Base-by-base conservation (phyloP, 371 early-diverging fungal genomes). In the Quaeritorhiza haematococci region DNA sequence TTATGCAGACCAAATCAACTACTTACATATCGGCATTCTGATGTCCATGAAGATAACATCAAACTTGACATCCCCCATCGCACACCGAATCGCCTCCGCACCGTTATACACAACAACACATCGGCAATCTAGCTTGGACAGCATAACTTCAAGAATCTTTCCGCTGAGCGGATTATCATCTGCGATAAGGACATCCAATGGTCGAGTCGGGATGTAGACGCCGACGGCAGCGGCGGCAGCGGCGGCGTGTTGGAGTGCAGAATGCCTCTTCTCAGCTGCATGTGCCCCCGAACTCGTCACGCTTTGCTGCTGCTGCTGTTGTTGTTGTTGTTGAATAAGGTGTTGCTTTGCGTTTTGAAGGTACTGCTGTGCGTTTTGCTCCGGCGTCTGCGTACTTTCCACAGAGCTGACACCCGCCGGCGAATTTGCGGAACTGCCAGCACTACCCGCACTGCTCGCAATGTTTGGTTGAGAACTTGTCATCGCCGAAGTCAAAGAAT, bases 31-130 rank as follows among this genome's bases (percentile, higher is more conserved):
- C 1, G 94, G 94, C 92, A 94, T 92, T 7, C 86, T 76, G n/a
- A 90, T 85, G 58, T 92, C 93, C 89, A 93, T 88, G 56, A 96
- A 92, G 32, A 96, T 92, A 26, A 92, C 76, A 57, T 93, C 93
- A 73, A 90, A 96, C 61, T 80, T 84, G 24, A 91, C 85, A 48
- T 86, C 84, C 0, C 90, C 90, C 85, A 93, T 88, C 1, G 91
- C 90, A 53, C 83, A 85, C 33, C 91, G 86, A 56, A 94, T 81
- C 0, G 92, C 93, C 64, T 93, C 94, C 3, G 90, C 92, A 6
- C 94, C 96, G 53, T 91, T 94, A 27, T 85, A 78, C 29, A 90
- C 90, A 44, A 87, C 78, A 1, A 89, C 84, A 58, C 91, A 90
- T 13, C 86, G 79, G 56, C 90, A 85, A 44, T 88, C 80, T 8